Percentiles rank a stretch among this genome's conserved stretches.
Evolutionary conservation across 345 rosid genomes (phyloP).

Genomic region (Murraya koenigii): DNA sequence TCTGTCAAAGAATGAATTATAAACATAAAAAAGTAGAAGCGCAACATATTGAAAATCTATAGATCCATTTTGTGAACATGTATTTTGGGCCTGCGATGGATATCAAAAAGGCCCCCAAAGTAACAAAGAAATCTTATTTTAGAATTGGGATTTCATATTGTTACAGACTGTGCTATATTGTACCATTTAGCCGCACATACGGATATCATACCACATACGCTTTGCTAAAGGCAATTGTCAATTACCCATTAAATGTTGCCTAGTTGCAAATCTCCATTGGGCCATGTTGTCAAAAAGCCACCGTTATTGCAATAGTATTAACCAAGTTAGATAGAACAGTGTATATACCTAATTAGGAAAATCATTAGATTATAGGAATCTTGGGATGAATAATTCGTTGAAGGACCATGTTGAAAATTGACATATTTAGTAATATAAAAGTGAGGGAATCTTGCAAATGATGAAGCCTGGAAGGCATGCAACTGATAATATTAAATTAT

Average conservation of each 20-base stretch:
- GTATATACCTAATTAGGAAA: neutral
- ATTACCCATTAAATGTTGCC: neutral
- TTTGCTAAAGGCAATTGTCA: neutral
- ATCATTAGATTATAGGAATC: neutral
- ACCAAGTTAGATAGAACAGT: neutral
- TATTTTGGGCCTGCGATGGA: too few relatives aligned
- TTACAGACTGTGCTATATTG: too few relatives aligned
- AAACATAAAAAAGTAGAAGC: too few relatives aligned
- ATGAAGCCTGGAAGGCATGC: neutral
- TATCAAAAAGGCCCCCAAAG: too few relatives aligned
- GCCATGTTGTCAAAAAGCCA: too few relatives aligned
- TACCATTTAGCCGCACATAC: neutral
- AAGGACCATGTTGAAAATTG: neutral
- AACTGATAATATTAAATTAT: constrained; percentile 5
- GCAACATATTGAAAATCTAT: too few relatives aligned
- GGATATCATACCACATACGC: neutral
- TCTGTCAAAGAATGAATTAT: too few relatives aligned
- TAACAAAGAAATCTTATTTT: too few relatives aligned
- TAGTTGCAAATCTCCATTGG: neutral
- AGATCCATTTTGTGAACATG: too few relatives aligned
- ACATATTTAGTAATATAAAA: neutral
- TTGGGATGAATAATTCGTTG: neutral
- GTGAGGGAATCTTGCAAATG: neutral
- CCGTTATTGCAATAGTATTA: too few relatives aligned
- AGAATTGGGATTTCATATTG: too few relatives aligned